Evolutionary conservation across 2,329 filamentous ascomycete genomes (phyloP).

Genomic region (Dothiorella sarmentorum): DNA sequence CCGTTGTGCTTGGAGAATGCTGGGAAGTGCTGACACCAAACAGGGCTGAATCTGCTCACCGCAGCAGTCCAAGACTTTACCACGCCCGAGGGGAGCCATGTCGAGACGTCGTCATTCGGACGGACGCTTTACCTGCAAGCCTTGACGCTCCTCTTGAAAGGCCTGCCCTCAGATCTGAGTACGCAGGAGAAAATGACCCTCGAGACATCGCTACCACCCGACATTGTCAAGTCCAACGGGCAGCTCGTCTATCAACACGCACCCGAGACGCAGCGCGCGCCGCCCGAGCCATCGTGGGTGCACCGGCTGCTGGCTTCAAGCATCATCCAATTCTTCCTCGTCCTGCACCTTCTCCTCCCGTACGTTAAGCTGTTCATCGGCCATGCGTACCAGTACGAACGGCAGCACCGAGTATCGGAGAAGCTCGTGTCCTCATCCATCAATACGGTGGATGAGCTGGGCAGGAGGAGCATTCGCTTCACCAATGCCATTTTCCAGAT

Average conservation of each 20-base stretch:
- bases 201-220: slow-evolving; percentile 48
- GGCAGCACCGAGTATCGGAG: slow-evolving; percentile 62
- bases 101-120: slow-evolving; percentile 46
- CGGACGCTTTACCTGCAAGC: slow-evolving; percentile 63
- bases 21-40: background rate
- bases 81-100: slow-evolving; percentile 26
- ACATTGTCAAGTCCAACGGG: slow-evolving; percentile 23
- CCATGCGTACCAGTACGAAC: slow-evolving; percentile 60
- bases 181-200: slow-evolving; percentile 53
- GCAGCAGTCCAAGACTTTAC: slow-evolving; percentile 47
- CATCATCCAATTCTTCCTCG: slow-evolving; percentile 58
- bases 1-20: background rate
- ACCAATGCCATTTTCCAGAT: slow-evolving; percentile 57
- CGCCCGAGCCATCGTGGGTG: slow-evolving; percentile 47
- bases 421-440: slow-evolving; percentile 53
- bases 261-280: slow-evolving; percentile 12
- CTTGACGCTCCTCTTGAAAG: slow-evolving; percentile 61
- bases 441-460: slow-evolving; percentile 52
- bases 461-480: slow-evolving; percentile 51
- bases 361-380: slow-evolving; percentile 56
- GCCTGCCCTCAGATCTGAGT: slow-evolving; percentile 57
- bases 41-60: slow-evolving; percentile 48
- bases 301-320: slow-evolving; percentile 56
- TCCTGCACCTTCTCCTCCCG: slow-evolving; percentile 59
- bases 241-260: slow-evolving; percentile 18